Conservation (phyloP, 345 rosid genomes). For the Streptanthus diversifolius region DNA sequence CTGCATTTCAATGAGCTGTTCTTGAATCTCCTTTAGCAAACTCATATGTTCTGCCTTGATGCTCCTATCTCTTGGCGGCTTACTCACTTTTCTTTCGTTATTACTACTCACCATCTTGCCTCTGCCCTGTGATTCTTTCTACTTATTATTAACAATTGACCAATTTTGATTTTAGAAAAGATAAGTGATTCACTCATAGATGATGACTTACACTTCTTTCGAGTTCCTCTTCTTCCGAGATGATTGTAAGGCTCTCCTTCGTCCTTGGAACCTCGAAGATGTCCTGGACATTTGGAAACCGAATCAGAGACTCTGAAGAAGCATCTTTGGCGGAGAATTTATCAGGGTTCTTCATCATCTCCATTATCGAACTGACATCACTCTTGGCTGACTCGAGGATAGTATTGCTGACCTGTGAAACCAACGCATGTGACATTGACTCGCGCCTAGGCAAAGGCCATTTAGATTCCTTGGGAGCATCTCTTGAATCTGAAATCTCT, state of each 20-base stretch:
- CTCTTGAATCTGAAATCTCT: slow-evolving; percentile 47
- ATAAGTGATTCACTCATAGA: neutral
- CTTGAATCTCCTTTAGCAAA: slow-evolving; percentile 59
- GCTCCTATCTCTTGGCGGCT: slow-evolving; percentile 34
- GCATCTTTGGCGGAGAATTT: slow-evolving; percentile 23
- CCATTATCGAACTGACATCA: slow-evolving; percentile 22
- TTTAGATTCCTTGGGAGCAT: slow-evolving; percentile 20
- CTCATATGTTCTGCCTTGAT: slow-evolving; percentile 40
- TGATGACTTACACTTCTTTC: slow-evolving; percentile 15
- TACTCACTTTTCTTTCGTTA: slow-evolving; percentile 35
- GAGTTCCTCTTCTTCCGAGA: slow-evolving; percentile 36
- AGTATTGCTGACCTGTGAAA: slow-evolving; percentile 38
- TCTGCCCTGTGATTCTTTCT: slow-evolving; percentile 20
- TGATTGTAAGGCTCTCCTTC: slow-evolving; percentile 36
- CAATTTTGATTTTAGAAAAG: neutral
- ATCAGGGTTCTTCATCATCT: slow-evolving; percentile 33
- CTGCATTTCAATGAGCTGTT: slow-evolving; percentile 62
- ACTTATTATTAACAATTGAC: slow-evolving; percentile 10
- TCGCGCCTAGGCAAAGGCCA: slow-evolving; percentile 35
- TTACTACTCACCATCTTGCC: slow-evolving; percentile 41
- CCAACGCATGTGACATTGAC: slow-evolving; percentile 37
- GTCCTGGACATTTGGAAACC: slow-evolving; percentile 47
- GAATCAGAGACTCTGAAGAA: neutral
- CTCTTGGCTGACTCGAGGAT: slow-evolving; percentile 32
- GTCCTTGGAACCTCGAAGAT: slow-evolving; percentile 60